Evolutionary conservation across 2,329 filamentous ascomycete species (phyloP).

Genomic region (Knufia petricola): DNA sequence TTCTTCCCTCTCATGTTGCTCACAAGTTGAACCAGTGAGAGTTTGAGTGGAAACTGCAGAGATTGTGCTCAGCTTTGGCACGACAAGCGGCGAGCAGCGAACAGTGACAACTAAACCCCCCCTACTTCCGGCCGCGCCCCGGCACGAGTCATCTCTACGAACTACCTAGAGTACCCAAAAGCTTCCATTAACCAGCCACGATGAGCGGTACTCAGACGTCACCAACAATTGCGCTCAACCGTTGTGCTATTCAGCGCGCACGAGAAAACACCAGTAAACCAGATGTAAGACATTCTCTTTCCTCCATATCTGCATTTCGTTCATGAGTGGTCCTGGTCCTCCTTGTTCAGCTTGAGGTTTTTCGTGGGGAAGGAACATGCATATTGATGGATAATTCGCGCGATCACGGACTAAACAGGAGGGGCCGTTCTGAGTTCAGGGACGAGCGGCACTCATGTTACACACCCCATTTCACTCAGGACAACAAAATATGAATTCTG

Average conservation of each 20-base stretch:
- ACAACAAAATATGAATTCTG: no score
- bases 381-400: neutral
- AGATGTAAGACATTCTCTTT: constrained; percentile 2
- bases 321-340: no score
- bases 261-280: neutral
- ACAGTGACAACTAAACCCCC: neutral
- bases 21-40: no score
- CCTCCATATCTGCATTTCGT: neutral
- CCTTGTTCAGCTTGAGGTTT: no score
- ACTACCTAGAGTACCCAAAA: neutral
- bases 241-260: constrained; percentile 12
- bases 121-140: neutral
- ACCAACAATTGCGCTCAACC: constrained; percentile 15
- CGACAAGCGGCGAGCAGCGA: no score
- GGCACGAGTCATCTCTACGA: neutral
- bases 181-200: neutral
- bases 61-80: neutral
- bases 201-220: constrained; percentile 22
- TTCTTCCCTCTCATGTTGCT: no score
- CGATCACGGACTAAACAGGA: no score
- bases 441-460: no score
- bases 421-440: no score
- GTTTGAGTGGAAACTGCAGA: no score
- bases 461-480: no score
- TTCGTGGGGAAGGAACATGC: no score